Evolutionary conservation across 2,329 filamentous ascomycete genomes (phyloP).

Genomic region (Diaporthe eres): DNA sequence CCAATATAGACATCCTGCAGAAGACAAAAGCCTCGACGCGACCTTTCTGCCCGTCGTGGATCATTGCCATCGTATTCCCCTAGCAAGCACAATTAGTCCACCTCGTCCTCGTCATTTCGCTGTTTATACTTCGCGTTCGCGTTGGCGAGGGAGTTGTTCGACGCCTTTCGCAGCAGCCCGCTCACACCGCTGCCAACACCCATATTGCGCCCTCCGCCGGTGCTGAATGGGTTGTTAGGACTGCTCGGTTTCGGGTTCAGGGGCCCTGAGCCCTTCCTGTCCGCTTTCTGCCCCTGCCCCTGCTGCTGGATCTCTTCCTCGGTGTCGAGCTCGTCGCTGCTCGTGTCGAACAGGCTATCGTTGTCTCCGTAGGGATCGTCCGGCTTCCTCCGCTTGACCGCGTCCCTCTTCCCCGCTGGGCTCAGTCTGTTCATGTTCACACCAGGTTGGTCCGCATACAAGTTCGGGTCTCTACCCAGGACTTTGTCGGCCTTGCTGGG

Average conservation of each 20-base stretch:
- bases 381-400: slow-evolving; percentile 55
- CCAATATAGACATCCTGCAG: slow-evolving; percentile 10
- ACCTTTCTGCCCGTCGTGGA: background rate
- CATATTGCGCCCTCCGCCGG: slow-evolving; percentile 55
- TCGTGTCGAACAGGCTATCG: slow-evolving; percentile 47
- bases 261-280: slow-evolving; percentile 51
- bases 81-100: slow-evolving; percentile 43
- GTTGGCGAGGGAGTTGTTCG: slow-evolving; percentile 40
- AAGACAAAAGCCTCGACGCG: background rate
- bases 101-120: slow-evolving; percentile 49
- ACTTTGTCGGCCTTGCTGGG: slow-evolving; percentile 72
- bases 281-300: slow-evolving; percentile 56
- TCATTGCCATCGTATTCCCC: background rate
- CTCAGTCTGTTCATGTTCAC: slow-evolving; percentile 64
- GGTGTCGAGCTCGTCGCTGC: slow-evolving; percentile 51
- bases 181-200: slow-evolving; percentile 54
- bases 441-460: slow-evolving; percentile 65
- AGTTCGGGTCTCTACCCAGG: slow-evolving; percentile 68
- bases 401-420: slow-evolving; percentile 43
- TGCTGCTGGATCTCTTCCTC: slow-evolving; percentile 48
- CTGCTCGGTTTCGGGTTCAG: slow-evolving; percentile 60
- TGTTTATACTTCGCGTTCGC: slow-evolving; percentile 45
- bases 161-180: slow-evolving; percentile 57
- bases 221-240: slow-evolving; percentile 60
- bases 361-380: slow-evolving; percentile 49